These are phyloP conservation scores for Ustilago lituana DNA, from an alignment of 1,284 basidiomycete genomes.

Conservation along the genomic window DNA sequence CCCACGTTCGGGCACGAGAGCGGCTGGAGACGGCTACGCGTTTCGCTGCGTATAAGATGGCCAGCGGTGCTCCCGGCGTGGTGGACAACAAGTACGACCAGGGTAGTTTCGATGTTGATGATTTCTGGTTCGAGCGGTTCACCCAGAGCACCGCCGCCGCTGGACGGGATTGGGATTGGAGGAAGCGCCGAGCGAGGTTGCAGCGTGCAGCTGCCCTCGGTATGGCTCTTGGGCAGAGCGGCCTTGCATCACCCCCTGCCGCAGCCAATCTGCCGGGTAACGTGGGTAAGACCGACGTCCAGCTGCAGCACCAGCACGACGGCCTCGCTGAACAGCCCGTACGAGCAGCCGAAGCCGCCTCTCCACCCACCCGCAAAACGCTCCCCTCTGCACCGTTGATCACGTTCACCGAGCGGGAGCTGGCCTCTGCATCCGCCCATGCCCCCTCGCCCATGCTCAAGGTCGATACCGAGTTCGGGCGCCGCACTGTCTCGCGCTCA, in stretches of 20 bases:
- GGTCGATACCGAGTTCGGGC: constrained; percentile 25
- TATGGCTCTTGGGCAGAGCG: constrained; percentile 27
- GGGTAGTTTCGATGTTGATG: constrained; percentile 24
- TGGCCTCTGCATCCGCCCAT: constrained; percentile 11
- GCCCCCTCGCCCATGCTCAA: no score
- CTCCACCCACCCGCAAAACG: constrained; percentile 11
- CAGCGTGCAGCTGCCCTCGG: constrained; percentile 38
- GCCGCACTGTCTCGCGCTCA: background rate
- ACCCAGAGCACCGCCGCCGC: constrained; percentile 62
- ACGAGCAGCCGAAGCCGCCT: constrained; percentile 10
- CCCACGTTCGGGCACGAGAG: constrained; percentile 58
- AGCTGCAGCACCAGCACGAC: constrained; percentile 21
- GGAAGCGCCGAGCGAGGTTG: constrained; percentile 41
- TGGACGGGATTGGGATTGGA: constrained; percentile 64
- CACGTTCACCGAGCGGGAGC: constrained; percentile 33
- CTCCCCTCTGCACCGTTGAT: constrained; percentile 34
- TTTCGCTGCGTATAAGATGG: constrained; percentile 16
- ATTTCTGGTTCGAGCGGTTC: constrained; percentile 65
- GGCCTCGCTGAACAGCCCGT: background rate
- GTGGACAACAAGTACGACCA: background rate
- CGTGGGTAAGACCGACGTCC: constrained; percentile 35
- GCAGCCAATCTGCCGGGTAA: constrained; percentile 8
- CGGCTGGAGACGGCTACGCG: constrained; percentile 48
- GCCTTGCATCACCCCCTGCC: constrained; percentile 1
- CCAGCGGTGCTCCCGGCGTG: background rate